A percentile compares a stretch with the other conserved stretches of the same genome.
Conservation (phyloP, 306 rosid genomes). For the Quercus rubra region DNA sequence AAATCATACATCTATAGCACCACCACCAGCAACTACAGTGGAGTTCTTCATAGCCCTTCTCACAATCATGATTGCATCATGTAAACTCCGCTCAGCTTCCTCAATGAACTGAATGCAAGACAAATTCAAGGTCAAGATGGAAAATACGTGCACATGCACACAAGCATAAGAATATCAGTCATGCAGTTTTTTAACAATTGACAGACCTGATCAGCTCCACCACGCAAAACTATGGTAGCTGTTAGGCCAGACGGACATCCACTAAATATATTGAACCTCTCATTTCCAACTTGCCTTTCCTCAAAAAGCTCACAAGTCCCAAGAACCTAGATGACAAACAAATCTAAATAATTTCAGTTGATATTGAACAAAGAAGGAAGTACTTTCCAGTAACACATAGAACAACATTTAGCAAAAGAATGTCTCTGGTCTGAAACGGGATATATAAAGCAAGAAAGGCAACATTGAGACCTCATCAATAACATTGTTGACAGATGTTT, state of each 20-base stretch:
- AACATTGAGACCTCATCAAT: slow-evolving; percentile 74
- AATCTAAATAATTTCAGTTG: not conserved
- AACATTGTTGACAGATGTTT: slow-evolving; percentile 87
- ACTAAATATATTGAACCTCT: slow-evolving; percentile 88
- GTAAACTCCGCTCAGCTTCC: slow-evolving; percentile 98
- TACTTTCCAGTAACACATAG: not conserved
- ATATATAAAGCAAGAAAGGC: not conserved
- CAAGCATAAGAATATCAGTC: not conserved
- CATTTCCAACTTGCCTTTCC: slow-evolving; percentile 97
- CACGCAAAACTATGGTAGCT: slow-evolving; percentile 97
- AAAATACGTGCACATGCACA: not conserved
- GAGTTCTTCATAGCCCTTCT: slow-evolving; percentile 96
- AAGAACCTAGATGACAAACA: slow-evolving; percentile 62
- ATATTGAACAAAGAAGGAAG: not conserved
- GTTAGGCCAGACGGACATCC: slow-evolving; percentile 96
- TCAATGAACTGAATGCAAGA: slow-evolving; percentile 71
- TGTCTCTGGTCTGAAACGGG: not conserved
- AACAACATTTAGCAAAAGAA: not conserved
- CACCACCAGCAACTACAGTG: slow-evolving; percentile 98
- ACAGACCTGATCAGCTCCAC: slow-evolving; percentile 97
- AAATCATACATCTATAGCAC: slow-evolving; percentile 89
- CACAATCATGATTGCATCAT: slow-evolving; percentile 99
- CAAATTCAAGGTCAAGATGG: slow-evolving; percentile 11
- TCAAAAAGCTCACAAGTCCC: slow-evolving; percentile 93
- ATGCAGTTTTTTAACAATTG: not conserved